phyloP scores from a whole-genome alignment of 2,329 filamentous ascomycete genomes.

The Fusarium austroafricanum region DNA sequence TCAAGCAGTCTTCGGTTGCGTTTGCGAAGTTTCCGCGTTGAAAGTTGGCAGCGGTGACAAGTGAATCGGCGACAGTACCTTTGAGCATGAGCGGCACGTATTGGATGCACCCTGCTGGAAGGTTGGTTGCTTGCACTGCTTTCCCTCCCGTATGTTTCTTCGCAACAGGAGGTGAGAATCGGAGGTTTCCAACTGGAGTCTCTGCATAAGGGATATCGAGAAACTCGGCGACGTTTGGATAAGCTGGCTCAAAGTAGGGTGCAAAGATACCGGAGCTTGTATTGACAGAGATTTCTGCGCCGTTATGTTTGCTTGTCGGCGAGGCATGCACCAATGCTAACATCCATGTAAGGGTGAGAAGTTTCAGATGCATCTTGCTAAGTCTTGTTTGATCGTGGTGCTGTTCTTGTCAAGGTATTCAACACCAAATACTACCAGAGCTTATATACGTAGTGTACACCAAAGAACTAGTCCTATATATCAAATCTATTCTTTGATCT shows the following conservation, averaged over 20 bases:
- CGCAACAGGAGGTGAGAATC: conserved; percentile 19
- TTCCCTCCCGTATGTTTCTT: neutral
- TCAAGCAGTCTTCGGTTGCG: conserved; percentile 36
- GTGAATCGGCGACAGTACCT: conserved; percentile 4
- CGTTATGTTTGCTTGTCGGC: fast-evolving
- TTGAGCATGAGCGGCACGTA: conserved; percentile 15
- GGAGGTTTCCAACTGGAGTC: conserved; percentile 15
- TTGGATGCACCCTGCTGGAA: conserved; percentile 34
- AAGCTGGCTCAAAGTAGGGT: conserved; percentile 1
- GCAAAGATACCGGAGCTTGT: conserved; percentile 33
- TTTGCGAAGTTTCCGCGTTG: conserved; percentile 32
- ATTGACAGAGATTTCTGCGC: neutral
- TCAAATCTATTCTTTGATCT: too few relatives aligned
- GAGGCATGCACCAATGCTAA: neutral
- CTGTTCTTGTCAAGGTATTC: neutral
- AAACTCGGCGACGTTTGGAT: conserved; percentile 28
- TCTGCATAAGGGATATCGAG: conserved; percentile 35
- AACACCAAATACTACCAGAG: too few relatives aligned
- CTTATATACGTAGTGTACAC: neutral
- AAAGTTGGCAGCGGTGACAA: conserved; percentile 21
- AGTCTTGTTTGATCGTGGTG: neutral
- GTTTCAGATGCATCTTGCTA: conserved; percentile 1
- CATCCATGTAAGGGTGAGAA: neutral
- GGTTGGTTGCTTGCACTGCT: neutral
- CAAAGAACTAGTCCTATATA: neutral